Conservation (phyloP, 805 yeast genomes). For the Monosporozyma unispora region DNA sequence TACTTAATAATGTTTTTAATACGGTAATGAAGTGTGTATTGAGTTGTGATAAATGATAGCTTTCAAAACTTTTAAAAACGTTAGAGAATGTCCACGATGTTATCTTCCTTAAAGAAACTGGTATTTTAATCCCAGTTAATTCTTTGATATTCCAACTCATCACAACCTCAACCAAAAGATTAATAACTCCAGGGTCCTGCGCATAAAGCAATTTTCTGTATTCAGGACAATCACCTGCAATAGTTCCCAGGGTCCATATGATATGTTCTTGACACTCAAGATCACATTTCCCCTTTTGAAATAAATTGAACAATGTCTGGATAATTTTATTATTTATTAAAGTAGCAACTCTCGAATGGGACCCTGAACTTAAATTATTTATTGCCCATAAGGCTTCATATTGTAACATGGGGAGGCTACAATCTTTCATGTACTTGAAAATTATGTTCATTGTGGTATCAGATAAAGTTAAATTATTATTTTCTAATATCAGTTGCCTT, state of each 20-base stretch:
- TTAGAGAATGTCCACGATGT: slow-evolving; percentile 96
- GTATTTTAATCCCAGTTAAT: slow-evolving; percentile 79
- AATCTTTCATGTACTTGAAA: not conserved
- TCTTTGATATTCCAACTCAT: slow-evolving; percentile 12
- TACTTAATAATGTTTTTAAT: slow-evolving; percentile 56
- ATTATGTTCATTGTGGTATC: not conserved
- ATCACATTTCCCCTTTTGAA: slow-evolving; percentile 51
- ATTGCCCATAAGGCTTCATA: slow-evolving; percentile 97
- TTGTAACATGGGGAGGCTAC: slow-evolving; percentile 72
- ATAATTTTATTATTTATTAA: slow-evolving; percentile 89
- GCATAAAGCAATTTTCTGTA: slow-evolving; percentile 75
- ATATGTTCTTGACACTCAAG: slow-evolving; percentile 93
- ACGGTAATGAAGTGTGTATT: not conserved
- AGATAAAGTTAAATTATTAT: slow-evolving; percentile 42
- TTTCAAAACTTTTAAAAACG: slow-evolving; percentile 68
- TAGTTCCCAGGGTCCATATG: slow-evolving; percentile 96
- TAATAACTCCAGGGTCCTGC: not conserved
- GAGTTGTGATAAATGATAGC: not conserved
- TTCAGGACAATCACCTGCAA: slow-evolving; percentile 86
- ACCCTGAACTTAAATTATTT: slow-evolving; percentile 90
- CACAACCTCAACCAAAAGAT: not conserved
- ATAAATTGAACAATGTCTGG: slow-evolving; percentile 71
- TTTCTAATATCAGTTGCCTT: slow-evolving; percentile 83
- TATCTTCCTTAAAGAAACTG: slow-evolving; percentile 72
- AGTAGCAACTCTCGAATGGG: slow-evolving; percentile 72